These are phyloP conservation scores for Priceomyces melissophilus DNA, from an alignment of 805 yeast species.

Conservation along the genomic window DNA sequence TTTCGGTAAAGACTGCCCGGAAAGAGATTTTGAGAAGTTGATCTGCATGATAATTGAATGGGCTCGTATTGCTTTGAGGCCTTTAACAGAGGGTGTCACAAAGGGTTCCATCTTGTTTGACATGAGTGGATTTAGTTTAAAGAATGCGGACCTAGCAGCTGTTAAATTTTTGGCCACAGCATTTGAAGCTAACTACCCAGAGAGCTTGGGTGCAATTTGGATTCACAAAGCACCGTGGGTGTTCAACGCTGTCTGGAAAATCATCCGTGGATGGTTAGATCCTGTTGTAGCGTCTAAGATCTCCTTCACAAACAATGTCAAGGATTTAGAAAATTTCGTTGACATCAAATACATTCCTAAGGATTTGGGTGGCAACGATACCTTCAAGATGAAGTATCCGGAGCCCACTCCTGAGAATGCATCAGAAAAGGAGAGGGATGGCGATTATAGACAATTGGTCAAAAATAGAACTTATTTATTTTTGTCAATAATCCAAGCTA, in stretches of 20 bases:
- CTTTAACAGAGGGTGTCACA: conserved; percentile 15
- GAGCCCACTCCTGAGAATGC: conserved; percentile 63
- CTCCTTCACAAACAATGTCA: conserved; percentile 66
- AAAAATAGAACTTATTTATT: conserved; percentile 51
- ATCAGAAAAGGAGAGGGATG: conserved; percentile 30
- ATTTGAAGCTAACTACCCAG: conserved; percentile 94
- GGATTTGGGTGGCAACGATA: conserved; percentile 72
- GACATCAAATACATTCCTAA: conserved; percentile 59
- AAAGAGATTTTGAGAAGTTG: conserved; percentile 49
- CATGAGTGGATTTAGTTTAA: conserved; percentile 69
- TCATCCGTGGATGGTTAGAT: conserved; percentile 89
- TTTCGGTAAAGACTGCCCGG: conserved; percentile 21
- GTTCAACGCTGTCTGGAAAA: conserved; percentile 86
- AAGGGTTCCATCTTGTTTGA: conserved; percentile 32
- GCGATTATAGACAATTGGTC: conserved; percentile 34
- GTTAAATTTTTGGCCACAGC: conserved; percentile 80
- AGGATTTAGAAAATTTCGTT: conserved; percentile 66
- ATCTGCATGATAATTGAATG: conserved; percentile 71
- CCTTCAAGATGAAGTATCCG: conserved; percentile 54
- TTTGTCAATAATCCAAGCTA: conserved; percentile 53
- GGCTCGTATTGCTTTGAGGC: conserved; percentile 56
- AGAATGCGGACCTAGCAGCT: conserved; percentile 87
- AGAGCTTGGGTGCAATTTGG: conserved; percentile 74
- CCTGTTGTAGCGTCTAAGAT: conserved; percentile 95
- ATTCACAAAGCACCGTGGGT: conserved; percentile 96